These are phyloP conservation scores for Lagenidium giganteum DNA, from an alignment of 352 stramenopile species.

Conservation along the genomic window DNA sequence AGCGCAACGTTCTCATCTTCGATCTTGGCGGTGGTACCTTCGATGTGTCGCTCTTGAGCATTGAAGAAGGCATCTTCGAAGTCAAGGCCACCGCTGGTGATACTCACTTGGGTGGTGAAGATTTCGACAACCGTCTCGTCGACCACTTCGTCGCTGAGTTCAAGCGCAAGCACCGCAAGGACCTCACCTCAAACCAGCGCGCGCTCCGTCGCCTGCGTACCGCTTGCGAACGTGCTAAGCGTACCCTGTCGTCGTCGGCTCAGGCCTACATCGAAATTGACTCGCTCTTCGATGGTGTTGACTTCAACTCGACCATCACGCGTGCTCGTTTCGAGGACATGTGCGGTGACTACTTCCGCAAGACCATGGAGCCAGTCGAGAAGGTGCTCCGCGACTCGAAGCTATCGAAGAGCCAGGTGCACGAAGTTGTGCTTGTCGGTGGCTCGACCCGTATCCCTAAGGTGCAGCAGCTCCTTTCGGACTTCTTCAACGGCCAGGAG, in stretches of 20 bases:
- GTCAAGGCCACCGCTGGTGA: constrained; percentile 94
- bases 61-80: constrained; percentile 96
- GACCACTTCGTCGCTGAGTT: constrained; percentile 93
- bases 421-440: constrained; percentile 81
- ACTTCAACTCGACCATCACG: constrained; percentile 93
- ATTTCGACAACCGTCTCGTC: constrained; percentile 95
- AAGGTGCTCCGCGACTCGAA: constrained; percentile 88
- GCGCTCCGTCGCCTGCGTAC: constrained; percentile 89
- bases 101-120: constrained; percentile 90
- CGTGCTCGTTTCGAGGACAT: constrained; percentile 89
- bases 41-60: constrained; percentile 91
- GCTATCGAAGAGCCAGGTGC: constrained; percentile 76
- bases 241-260: constrained; percentile 89
- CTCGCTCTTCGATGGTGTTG: constrained; percentile 88
- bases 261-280: constrained; percentile 95
- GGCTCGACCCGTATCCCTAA: constrained; percentile 74
- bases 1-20: constrained; percentile 96
- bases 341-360: constrained; percentile 88
- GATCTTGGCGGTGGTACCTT: constrained; percentile 95
- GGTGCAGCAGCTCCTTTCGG: constrained; percentile 48
- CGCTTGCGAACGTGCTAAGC: constrained; percentile 93
- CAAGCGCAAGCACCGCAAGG: constrained; percentile 87
- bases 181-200: constrained; percentile 85
- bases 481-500: constrained; percentile 71
- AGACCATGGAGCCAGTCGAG: constrained; percentile 85